These are phyloP conservation scores for Eucalyptus albens DNA, from an alignment of 345 rosid species.

Conservation along the genomic window DNA sequence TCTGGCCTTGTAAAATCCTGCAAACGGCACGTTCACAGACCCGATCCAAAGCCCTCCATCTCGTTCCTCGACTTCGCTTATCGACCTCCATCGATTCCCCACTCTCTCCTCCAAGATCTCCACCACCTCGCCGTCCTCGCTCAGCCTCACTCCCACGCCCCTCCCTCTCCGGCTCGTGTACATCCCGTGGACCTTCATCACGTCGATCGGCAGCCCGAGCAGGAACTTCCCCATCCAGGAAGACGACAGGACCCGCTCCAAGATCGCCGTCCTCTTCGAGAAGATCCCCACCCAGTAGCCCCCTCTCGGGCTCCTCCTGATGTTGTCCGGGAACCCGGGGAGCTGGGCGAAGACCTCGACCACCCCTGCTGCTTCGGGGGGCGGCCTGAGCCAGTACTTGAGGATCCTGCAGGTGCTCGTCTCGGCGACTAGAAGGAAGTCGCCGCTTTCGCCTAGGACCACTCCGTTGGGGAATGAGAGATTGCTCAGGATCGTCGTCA, in stretches of 20 bases:
- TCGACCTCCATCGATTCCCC: conserved; percentile 18
- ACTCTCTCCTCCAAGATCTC: conserved; percentile 24
- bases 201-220: conserved; percentile 23
- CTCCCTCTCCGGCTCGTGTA: conserved; percentile 25
- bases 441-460: conserved; percentile 21
- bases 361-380: background rate
- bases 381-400: conserved; percentile 24
- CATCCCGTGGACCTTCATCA: conserved; percentile 15
- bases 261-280: conserved; percentile 23
- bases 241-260: conserved; percentile 13
- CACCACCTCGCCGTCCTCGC: conserved; percentile 41
- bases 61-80: conserved; percentile 54
- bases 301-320: conserved; percentile 46
- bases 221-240: conserved; percentile 39
- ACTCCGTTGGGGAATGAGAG: conserved; percentile 60
- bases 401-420: conserved; percentile 25
- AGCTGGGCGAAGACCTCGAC: conserved; percentile 28
- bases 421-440: conserved; percentile 38
- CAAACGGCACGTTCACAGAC: conserved; percentile 36
- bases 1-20: conserved; percentile 11
- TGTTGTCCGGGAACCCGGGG: conserved; percentile 64
- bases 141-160: conserved; percentile 54
- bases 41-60: conserved; percentile 58
- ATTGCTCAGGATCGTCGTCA: conserved; percentile 17
- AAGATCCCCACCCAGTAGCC: conserved; percentile 62